phyloP scores from a whole-genome alignment of 352 stramenopile genomes.

The Phytophthora agathidicida region DNA sequence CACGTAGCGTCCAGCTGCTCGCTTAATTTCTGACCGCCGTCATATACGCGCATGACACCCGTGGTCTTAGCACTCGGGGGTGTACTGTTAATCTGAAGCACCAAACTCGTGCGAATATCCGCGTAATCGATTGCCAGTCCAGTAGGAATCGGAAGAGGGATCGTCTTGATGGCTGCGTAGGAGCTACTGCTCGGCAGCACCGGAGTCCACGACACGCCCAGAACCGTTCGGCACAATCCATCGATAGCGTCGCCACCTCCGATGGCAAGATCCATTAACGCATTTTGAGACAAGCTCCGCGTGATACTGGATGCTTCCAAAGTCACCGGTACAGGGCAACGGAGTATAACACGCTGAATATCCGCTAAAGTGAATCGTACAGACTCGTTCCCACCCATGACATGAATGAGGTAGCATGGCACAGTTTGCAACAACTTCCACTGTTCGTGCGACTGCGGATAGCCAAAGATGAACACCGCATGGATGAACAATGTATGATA shows the following conservation, averaged over 20 bases:
- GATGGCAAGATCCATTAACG: constrained; percentile 41
- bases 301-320: constrained; percentile 30
- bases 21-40: constrained; percentile 48
- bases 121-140: constrained; percentile 37
- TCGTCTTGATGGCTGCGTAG: constrained; percentile 33
- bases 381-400: constrained; percentile 5
- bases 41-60: constrained; percentile 74
- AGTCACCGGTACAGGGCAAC: constrained; percentile 45
- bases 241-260: constrained; percentile 29
- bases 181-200: constrained; percentile 44
- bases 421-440: constrained; percentile 79
- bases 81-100: constrained; percentile 76
- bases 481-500: constrained; percentile 92
- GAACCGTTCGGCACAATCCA: constrained; percentile 22
- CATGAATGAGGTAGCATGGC: constrained; percentile 49
- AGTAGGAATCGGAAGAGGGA: constrained; percentile 35
- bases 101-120: constrained; percentile 87
- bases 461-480: constrained; percentile 45
- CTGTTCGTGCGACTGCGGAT: constrained; percentile 63
- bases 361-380: constrained; percentile 71
- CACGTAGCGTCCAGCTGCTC: constrained; percentile 77
- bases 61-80: constrained; percentile 19
- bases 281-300: constrained; percentile 23
- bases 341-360: constrained; percentile 89
- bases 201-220: constrained; percentile 29